Base-by-base conservation (phyloP, 768 basidiomycete genomes). In the Boletus pseudo-olivaceus region DNA sequence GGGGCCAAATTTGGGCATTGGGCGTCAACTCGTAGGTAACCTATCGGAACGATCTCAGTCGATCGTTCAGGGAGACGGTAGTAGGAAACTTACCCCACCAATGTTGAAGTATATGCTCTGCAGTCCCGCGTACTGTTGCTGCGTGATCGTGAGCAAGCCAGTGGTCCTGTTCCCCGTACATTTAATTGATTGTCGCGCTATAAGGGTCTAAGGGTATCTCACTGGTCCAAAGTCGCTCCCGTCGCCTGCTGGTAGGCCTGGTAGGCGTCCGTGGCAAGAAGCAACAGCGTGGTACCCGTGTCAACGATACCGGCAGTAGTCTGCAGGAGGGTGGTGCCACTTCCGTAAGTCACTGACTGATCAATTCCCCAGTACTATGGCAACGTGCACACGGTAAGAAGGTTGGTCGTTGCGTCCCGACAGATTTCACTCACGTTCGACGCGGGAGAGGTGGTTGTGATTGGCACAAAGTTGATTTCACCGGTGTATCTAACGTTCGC, bases 1-100 rank as follows among this genome's bases (percentile, higher is more conserved):
- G 80, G 1, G 85, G 85, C 83, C 85, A 88, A 57, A 84, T 81
- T 74, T 89, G 86, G 4, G 82, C 85, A 60, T 86, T 83, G 15
- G 81, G 64, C 3, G 80, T 82, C 51, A 88, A 59, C 65, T 81
- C 80, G 60, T 76, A 84, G 9, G 76, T 77, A 15, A 69, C 69
- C 78, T 82, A 55, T 41, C 44, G 7, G 26, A 35, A 35, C n/a
- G 7, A 47, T 41, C 27, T 54, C 26, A 33, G 14, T 53, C 46
- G 23, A 19, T 30, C 49, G 38, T 26, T 47, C 32, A 20, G 26
- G 34, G 7, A 1, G 5, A 6, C 4, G 4, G 27, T 33, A 5
- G 33, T 11, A 5, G 26, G 39, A 37, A 45, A 66, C 57, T 7
- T 54, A 78, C 76, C 11, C 65, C 70, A 15, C 77, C 80, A 47